These are phyloP conservation scores for Cadophora sp. DNA, from an alignment of 2,329 filamentous ascomycete species.

Conservation along the genomic window DNA sequence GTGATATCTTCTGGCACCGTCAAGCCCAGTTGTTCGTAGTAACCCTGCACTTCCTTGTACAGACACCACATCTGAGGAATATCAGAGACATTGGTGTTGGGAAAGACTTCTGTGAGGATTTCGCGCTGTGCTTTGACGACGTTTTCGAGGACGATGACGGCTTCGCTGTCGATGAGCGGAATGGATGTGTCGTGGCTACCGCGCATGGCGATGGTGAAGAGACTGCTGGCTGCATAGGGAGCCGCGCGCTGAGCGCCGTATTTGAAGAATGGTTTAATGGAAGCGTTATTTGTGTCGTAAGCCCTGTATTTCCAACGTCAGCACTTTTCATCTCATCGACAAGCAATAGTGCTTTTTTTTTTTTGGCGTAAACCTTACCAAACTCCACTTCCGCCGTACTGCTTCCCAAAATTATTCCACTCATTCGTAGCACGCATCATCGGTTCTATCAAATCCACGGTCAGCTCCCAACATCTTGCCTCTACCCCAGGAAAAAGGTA, in stretches of 20 bases:
- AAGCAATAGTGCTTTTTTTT: no score
- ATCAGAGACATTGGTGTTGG: slow-evolving; percentile 49
- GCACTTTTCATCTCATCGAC: not conserved
- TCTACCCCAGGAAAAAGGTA: slow-evolving; percentile 12
- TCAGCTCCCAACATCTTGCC: not conserved
- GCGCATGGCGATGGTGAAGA: slow-evolving; percentile 75
- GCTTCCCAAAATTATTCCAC: slow-evolving; percentile 50
- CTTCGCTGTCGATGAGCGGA: slow-evolving; percentile 57
- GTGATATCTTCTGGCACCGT: slow-evolving; percentile 71
- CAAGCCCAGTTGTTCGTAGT: slow-evolving; percentile 66
- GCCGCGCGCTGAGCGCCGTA: slow-evolving; percentile 70
- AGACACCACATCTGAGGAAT: slow-evolving; percentile 75
- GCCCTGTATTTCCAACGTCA: slow-evolving; percentile 56
- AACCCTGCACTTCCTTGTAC: slow-evolving; percentile 77
- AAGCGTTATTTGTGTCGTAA: slow-evolving; percentile 72
- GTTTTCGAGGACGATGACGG: slow-evolving; percentile 63
- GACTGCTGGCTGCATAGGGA: slow-evolving; percentile 66
- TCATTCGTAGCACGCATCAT: slow-evolving; percentile 68
- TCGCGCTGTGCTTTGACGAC: slow-evolving; percentile 66
- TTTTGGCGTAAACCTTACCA: not conserved
- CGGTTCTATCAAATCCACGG: slow-evolving; percentile 58
- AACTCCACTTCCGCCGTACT: slow-evolving; percentile 51
- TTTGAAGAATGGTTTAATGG: slow-evolving; percentile 71
- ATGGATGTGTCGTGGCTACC: slow-evolving; percentile 71
- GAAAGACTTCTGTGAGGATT: slow-evolving; percentile 63